Evolutionary conservation across 768 basidiomycete species (phyloP).

Genomic region (Collybia nuda): DNA sequence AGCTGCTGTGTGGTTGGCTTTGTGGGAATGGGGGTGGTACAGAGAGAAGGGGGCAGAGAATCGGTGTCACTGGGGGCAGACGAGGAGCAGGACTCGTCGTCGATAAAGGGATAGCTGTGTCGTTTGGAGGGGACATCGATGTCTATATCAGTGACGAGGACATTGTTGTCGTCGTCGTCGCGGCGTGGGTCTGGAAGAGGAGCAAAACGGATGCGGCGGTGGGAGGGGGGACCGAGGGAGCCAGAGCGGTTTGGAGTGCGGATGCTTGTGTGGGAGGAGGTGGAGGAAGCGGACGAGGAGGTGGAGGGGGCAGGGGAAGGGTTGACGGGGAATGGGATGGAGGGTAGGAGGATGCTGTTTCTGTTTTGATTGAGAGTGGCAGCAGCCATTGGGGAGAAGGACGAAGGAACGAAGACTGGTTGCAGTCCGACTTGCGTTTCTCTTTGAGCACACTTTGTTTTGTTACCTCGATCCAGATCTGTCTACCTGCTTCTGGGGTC

Average conservation of each 20-base stretch:
- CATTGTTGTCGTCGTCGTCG: slow-evolving; percentile 32
- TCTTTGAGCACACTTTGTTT: slow-evolving; percentile 1
- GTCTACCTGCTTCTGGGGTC: slow-evolving; percentile 17
- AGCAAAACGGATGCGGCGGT: slow-evolving; percentile 69
- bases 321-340: neutral
- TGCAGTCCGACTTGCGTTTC: too few relatives aligned
- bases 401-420: too few relatives aligned
- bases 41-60: slow-evolving; percentile 4
- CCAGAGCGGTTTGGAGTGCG: slow-evolving; percentile 1
- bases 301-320: slow-evolving; percentile 6
- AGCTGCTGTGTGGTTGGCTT: slow-evolving; percentile 24
- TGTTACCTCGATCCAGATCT: slow-evolving; percentile 4
- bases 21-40: slow-evolving; percentile 16
- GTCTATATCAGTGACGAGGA: slow-evolving; percentile 30
- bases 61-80: slow-evolving; percentile 5
- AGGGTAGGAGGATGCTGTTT: slow-evolving; percentile 2
- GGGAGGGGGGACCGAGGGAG: neutral
- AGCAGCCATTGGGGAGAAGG: too few relatives aligned
- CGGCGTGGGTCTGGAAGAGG: slow-evolving; percentile 79
- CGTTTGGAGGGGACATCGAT: slow-evolving; percentile 22
- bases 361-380: neutral
- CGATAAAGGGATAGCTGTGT: slow-evolving; percentile 2
- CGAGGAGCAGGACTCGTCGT: slow-evolving; percentile 9
- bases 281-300: slow-evolving; percentile 15
- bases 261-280: slow-evolving; percentile 5